These are phyloP conservation scores for Lachnum nothofagi DNA, from an alignment of 2,329 filamentous ascomycete species.

Conservation along the genomic window DNA sequence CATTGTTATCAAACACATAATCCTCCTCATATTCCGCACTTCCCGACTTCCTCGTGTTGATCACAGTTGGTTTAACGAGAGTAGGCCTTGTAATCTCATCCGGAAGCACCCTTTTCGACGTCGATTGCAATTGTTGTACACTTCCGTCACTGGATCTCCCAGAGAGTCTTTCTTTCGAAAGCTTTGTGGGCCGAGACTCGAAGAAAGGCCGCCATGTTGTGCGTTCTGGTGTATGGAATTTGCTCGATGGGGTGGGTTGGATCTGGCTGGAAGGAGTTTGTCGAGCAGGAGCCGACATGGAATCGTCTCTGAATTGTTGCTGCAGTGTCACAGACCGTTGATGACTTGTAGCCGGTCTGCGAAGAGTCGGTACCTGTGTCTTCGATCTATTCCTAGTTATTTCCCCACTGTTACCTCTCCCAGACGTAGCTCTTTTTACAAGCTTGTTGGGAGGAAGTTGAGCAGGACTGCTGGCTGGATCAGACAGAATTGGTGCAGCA, in stretches of 20 bases:
- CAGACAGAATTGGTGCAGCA: constrained; percentile 54
- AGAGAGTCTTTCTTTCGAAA: constrained; percentile 27
- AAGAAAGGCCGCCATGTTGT: constrained; percentile 31
- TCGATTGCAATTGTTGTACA: constrained; percentile 23
- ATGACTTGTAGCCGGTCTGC: constrained; percentile 72
- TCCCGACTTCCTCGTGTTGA: constrained; percentile 16
- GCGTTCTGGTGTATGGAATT: constrained; percentile 18
- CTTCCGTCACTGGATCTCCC: constrained; percentile 26
- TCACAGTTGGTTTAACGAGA: constrained; percentile 30
- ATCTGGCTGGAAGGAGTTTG: constrained; percentile 13
- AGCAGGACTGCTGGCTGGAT: constrained; percentile 32
- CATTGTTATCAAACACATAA: constrained; percentile 21
- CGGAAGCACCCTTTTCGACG: constrained; percentile 28
- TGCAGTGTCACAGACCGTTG: constrained; percentile 69
- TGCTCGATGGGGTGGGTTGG: constrained; percentile 17
- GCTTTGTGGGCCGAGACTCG: constrained; percentile 29
- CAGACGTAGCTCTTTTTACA: constrained; percentile 65
- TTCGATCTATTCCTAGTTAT: constrained; percentile 46
- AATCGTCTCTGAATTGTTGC: constrained; percentile 36
- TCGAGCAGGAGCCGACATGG: constrained; percentile 15
- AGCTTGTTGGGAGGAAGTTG: constrained; percentile 66
- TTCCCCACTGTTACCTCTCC: constrained; percentile 42
- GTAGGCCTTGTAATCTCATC: constrained; percentile 27
- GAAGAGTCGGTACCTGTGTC: constrained; percentile 60
- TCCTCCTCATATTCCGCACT: constrained; percentile 20